Evolutionary conservation across 2,329 filamentous ascomycete species (phyloP).

Genomic region (Spiromastix sp.): DNA sequence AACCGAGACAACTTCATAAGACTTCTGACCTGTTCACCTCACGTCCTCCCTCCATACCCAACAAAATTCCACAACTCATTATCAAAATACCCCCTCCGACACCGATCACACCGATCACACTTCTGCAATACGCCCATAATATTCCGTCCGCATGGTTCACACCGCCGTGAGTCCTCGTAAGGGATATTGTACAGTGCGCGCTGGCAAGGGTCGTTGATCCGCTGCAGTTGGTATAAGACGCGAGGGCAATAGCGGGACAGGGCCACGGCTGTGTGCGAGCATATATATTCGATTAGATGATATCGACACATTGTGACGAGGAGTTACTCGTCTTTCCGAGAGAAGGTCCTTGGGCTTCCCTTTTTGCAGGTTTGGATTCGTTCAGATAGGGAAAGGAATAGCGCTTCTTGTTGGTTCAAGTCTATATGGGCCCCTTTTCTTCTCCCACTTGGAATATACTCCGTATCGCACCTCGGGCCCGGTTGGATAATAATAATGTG

Average conservation of each 20-base stretch:
- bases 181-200: slow-evolving; percentile 9
- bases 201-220: slow-evolving; percentile 20
- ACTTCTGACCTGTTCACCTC: too few relatives aligned
- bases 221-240: slow-evolving; percentile 16
- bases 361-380: slow-evolving; percentile 3
- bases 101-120: slow-evolving; percentile 4
- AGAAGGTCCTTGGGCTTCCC: background rate
- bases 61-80: slow-evolving; percentile 1
- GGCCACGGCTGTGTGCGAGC: slow-evolving; percentile 17
- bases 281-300: slow-evolving; percentile 14
- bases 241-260: slow-evolving; percentile 16
- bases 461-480: background rate
- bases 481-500: background rate
- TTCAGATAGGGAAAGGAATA: slow-evolving; percentile 1
- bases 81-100: slow-evolving; percentile 3
- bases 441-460: too few relatives aligned
- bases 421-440: too few relatives aligned
- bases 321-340: too few relatives aligned
- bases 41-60: slow-evolving; percentile 4
- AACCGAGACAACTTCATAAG: too few relatives aligned
- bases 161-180: slow-evolving; percentile 8
- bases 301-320: slow-evolving; percentile 25
- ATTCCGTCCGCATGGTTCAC: slow-evolving; percentile 8
- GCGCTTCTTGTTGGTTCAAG: background rate
- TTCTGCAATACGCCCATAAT: slow-evolving; percentile 1